Evolutionary conservation across 2,329 filamentous ascomycete species (phyloP), one percentile per base, ranked within the genome.

Genomic region (Pyrenophora teres): DNA sequence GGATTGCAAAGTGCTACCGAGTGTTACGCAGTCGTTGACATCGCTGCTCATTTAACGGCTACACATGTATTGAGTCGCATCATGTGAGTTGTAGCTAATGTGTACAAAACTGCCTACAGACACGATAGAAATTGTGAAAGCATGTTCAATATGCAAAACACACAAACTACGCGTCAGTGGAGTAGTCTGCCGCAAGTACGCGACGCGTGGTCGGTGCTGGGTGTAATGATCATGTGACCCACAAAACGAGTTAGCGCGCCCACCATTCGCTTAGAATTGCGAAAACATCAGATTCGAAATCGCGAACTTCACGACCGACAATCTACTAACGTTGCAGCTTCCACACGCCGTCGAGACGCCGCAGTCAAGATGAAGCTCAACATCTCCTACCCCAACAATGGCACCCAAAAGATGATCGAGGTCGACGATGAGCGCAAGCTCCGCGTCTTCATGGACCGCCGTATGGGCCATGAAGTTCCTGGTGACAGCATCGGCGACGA

Each of bases 391-490:
- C 94, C 94, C 83, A 91, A 93, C 87, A 97, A 97, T 83, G 94
- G 94, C 87, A 94, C 92, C 77, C 94, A 99, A 82, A 99, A 99
- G 87, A 86, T 99, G 78, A 88, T 99, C 83, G 95, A 99, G 73
- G 83, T 99, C 74, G 94, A 99, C 77, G 95, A 99, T 89, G 95
- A 99, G 83, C 92, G 92, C 83, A 97, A 96, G 87, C 87, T 97
- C 80, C 89, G 91, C 79, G 86, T 94, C 83, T 97, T 97, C 87
- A 92, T 96, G 88, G 94, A 97, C 81, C 92, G 92, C 86, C 90
- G 90, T 81, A 94, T 94, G 90, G 90, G 90, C 76, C 86, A 88
- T 74, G 90, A 97, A 83, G 90, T 99, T 72, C 81, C 89, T 72
- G 94, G 89, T 75, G 95, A 99, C 83, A 89, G 87, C 77, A 86